Evolutionary conservation across 257 asterid genomes (phyloP).

Genomic region (Fraxinus pennsylvanica): DNA sequence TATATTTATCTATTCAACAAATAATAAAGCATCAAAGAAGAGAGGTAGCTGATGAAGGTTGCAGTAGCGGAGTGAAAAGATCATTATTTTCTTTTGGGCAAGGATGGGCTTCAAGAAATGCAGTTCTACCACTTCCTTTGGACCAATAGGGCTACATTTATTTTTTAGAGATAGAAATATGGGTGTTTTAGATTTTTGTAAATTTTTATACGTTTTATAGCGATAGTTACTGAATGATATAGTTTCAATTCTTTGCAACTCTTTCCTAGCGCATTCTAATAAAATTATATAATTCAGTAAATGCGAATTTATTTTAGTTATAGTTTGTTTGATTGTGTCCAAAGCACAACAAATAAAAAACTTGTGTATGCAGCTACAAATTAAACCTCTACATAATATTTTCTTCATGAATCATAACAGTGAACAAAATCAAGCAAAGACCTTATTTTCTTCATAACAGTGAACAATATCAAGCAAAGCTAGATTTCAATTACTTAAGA

Average conservation of each 20-base stretch:
- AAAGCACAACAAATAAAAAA: background rate
- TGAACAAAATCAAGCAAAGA: background rate
- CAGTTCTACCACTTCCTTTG: slow-evolving; percentile 58
- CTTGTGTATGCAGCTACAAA: background rate
- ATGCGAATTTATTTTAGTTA: too few relatives aligned
- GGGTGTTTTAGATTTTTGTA: background rate
- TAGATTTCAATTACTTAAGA: too few relatives aligned
- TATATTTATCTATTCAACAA: slow-evolving; percentile 63
- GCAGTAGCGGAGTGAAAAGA: slow-evolving; percentile 47
- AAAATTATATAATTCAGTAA: too few relatives aligned
- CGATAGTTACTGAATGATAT: too few relatives aligned
- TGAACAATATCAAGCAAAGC: too few relatives aligned
- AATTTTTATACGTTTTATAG: too few relatives aligned
- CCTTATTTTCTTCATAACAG: too few relatives aligned
- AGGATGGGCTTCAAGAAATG: slow-evolving; percentile 67
- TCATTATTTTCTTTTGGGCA: slow-evolving; percentile 81
- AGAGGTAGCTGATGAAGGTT: slow-evolving; percentile 36
- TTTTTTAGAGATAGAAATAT: background rate
- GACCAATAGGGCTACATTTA: slow-evolving; percentile 27
- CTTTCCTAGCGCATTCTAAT: background rate
- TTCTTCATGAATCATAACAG: too few relatives aligned
- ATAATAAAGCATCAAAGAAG: slow-evolving; percentile 39
- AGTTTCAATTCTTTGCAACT: background rate
- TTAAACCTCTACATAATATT: too few relatives aligned
- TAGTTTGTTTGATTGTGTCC: too few relatives aligned